Base-by-base conservation (phyloP, 1,139 yeast genomes). In the Yamadazyma conglobata region DNA sequence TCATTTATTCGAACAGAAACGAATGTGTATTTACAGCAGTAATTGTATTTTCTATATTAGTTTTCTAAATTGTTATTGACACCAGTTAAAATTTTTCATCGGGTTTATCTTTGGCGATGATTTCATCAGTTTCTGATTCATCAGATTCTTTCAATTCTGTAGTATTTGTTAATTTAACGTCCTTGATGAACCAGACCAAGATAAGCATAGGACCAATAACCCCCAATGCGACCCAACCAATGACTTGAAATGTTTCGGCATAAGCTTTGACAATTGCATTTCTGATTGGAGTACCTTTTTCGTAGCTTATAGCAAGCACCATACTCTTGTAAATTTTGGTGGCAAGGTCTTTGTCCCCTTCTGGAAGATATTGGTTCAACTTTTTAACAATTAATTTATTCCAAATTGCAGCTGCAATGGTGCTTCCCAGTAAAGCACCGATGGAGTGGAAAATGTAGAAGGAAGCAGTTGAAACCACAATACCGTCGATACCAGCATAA, bases 231-330 rank as follows among this genome's bases (percentile, higher is more conserved):
- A 37, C 27, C 47, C 46, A 49, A 5, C 51, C 54, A 31, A 48
- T 43, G 10, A 48, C 34, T 35, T 50, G 54, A 5, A 32, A 27
- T 3, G 54, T 47, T 37, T 51, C 55, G 32, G 51, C 35, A 35
- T 48, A 49, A 10, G 52, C 44, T 31, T 40, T 36, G 3, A 48
- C 47, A 28, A 50, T 46, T 7, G 54, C 56, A 27, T 34, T 37
- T 43, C 56, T 48, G 6, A 30, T 30, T 3, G 32, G 43, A 9
- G 54, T 38, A 5, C 54, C 54, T 29, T 38, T 37, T 22, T 42
- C 29, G 29, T 39, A 49, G 15, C 28, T 34, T 33, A 35, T 24
- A 3, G 55, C 54, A 19, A 39, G 35, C 2, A 22, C 39, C 15
- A 50, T 31, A 15, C 32, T 35, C 30, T 40, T 35, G 35, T 41